These are phyloP conservation scores for Stenocarpella maydis DNA, from an alignment of 2,329 filamentous ascomycete species.

Conservation along the genomic window DNA sequence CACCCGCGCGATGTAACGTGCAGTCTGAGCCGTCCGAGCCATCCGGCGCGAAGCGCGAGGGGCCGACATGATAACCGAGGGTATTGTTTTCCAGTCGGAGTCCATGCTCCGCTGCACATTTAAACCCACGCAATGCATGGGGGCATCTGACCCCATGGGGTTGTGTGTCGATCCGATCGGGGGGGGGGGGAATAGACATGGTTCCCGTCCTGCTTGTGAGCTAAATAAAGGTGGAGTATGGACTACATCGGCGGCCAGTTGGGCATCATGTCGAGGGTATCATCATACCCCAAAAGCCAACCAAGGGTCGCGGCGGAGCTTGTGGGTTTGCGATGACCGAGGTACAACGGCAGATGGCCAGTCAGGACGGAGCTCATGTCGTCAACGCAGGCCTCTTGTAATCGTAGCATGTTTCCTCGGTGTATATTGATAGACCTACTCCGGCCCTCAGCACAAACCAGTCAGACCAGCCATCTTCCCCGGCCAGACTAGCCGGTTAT, in stretches of 20 bases:
- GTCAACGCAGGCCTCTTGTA: background rate
- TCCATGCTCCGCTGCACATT: background rate
- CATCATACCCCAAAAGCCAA: background rate
- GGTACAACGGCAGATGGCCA: no score
- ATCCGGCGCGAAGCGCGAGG: background rate
- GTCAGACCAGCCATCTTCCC: no score
- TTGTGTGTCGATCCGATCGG: background rate
- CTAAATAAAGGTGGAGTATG: background rate
- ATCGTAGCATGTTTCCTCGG: background rate
- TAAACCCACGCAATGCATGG: background rate
- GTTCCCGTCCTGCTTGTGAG: no score
- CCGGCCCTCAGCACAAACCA: background rate
- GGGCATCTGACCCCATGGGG: background rate
- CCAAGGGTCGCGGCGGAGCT: background rate
- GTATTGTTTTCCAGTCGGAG: no score
- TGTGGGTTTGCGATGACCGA: no score
- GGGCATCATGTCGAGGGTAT: background rate
- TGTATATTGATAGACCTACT: background rate
- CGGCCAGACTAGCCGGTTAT: background rate
- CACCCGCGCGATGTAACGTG: slow-evolving; percentile 8
- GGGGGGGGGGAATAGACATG: no score
- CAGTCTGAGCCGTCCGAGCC: background rate
- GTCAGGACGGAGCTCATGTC: background rate
- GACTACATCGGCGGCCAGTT: background rate
- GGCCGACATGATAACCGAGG: background rate